Evolutionary conservation across 2,329 filamentous ascomycete species (phyloP).

Genomic region (Karstenula rhodostoma): DNA sequence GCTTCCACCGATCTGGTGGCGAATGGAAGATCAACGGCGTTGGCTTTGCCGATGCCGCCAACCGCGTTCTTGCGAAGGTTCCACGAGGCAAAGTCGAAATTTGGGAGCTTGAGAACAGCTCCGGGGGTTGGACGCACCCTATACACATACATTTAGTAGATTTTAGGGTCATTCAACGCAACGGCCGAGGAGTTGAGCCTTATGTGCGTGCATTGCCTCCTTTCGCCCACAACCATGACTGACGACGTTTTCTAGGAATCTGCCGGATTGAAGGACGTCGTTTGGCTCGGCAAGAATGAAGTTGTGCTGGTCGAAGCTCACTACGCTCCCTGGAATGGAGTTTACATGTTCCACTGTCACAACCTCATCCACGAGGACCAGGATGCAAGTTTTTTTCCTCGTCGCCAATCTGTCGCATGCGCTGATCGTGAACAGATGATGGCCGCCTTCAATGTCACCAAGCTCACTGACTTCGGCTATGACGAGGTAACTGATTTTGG

Average conservation of each 20-base stretch:
- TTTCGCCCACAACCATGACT: neutral
- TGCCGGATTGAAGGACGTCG: slow-evolving; percentile 64
- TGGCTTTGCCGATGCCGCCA: slow-evolving; percentile 33
- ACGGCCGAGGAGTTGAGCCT: slow-evolving; percentile 47
- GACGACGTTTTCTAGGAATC: slow-evolving; percentile 47
- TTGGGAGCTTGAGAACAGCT: slow-evolving; percentile 54
- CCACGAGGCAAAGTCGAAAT: slow-evolving; percentile 43
- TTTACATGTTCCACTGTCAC: slow-evolving; percentile 58
- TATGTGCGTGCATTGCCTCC: slow-evolving; percentile 43
- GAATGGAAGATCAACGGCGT: slow-evolving; percentile 41
- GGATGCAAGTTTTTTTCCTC: neutral
- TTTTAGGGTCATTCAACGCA: slow-evolving; percentile 61
- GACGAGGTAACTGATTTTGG: slow-evolving; percentile 38
- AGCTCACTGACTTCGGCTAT: slow-evolving; percentile 41
- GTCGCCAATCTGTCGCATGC: neutral
- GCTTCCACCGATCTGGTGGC: slow-evolving; percentile 37
- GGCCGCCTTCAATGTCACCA: slow-evolving; percentile 53
- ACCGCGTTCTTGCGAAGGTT: slow-evolving; percentile 43
- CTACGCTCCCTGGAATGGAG: slow-evolving; percentile 53
- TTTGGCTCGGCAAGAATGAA: slow-evolving; percentile 62
- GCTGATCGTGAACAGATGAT: slow-evolving; percentile 42
- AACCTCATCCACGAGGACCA: slow-evolving; percentile 56
- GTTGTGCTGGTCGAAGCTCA: slow-evolving; percentile 37
- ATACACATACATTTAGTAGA: slow-evolving; percentile 66
- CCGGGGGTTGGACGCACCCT: slow-evolving; percentile 62